phyloP scores from a whole-genome alignment of 768 basidiomycete species.

The Termitomyces sp. region DNA sequence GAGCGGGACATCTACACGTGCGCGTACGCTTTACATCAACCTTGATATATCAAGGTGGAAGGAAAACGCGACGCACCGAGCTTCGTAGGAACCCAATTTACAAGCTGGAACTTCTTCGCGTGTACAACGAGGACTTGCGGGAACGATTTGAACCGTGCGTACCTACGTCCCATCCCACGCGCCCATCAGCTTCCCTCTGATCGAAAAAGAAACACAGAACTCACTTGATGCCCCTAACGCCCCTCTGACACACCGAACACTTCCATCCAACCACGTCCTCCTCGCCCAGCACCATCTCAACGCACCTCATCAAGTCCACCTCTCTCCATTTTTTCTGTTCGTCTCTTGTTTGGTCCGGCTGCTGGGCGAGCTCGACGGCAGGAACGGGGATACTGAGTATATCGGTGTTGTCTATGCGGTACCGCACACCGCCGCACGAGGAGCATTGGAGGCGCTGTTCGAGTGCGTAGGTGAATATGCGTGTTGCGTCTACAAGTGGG shows the following conservation, averaged over 20 bases:
- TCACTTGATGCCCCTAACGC: constrained; percentile 69
- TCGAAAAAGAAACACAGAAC: background rate
- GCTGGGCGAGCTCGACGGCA: constrained; percentile 39
- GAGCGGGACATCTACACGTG: constrained; percentile 75
- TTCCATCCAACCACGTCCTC: constrained; percentile 70
- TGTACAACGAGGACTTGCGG: constrained; percentile 87
- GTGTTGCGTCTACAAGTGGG: constrained; percentile 53
- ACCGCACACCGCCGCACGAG: constrained; percentile 75
- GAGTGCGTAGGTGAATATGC: constrained; percentile 71
- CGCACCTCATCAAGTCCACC: constrained; percentile 54
- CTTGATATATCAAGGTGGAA: background rate
- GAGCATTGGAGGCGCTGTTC: constrained; percentile 86
- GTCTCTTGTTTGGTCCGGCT: constrained; percentile 7
- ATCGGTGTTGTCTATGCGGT: constrained; percentile 72
- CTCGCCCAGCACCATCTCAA: constrained; percentile 49
- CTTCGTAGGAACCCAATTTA: constrained; percentile 96
- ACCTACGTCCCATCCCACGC: constrained; percentile 29
- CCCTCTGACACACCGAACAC: constrained; percentile 69
- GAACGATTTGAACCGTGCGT: constrained; percentile 70
- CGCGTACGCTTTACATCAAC: background rate
- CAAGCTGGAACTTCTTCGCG: constrained; percentile 89
- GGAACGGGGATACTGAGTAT: constrained; percentile 79
- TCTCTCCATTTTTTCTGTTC: constrained; percentile 61
- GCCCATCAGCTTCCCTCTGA: background rate
- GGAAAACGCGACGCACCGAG: constrained; percentile 49